Evolutionary conservation across 1,284 basidiomycete genomes (phyloP), one percentile per base, ranked within the genome.

Genomic region (Quambalaria eucalypti): DNA sequence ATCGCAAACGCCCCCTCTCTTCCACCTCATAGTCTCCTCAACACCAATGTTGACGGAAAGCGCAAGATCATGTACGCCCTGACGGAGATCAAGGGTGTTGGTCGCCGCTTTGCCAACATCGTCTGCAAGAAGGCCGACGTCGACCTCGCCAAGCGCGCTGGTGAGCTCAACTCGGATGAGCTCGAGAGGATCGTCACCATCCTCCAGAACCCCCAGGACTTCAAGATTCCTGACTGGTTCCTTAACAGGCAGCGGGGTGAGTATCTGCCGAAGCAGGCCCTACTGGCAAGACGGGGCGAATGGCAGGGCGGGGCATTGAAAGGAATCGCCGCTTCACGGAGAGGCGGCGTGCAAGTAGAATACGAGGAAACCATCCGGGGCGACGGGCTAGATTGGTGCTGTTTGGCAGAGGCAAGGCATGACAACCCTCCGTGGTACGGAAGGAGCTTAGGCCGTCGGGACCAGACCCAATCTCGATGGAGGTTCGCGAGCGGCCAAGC

Each of bases 81-180:
- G 28, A 76, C 74, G 48, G 68, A 98, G 82, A 98, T 98, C 84
- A 96, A 96, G 84, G 95, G 95, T 87, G 93, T 99, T 66, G 95
- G 95, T 77, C 87, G 95, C 66, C 88, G 95, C 61, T 98, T 96
- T 81, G 85, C 95, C 78, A 98, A 98, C 82, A 82, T 98, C 76
- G 93, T 98, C 73, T 97, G 92, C 86, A 98, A 98, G 82, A 99
- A 99, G 84, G 95, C 95, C 69, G 95, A 98, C 82, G 88, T 99
- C 57, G 92, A 98, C 78, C 84, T 99, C 67, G 88, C 84, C 83
- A 99, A 99, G 82, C 89, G 95, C 65, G 89, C 89, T 67, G 89
- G 89, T 74, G 89, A 92, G 77, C 86, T 92, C 77, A 91, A 92
- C 85, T 89, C 89, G 49, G 86, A 88, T 77, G 95, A 99, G 81